phyloP scores from a whole-genome alignment of 2,329 filamentous ascomycete species.

The Colletotrichum plurivorum region DNA sequence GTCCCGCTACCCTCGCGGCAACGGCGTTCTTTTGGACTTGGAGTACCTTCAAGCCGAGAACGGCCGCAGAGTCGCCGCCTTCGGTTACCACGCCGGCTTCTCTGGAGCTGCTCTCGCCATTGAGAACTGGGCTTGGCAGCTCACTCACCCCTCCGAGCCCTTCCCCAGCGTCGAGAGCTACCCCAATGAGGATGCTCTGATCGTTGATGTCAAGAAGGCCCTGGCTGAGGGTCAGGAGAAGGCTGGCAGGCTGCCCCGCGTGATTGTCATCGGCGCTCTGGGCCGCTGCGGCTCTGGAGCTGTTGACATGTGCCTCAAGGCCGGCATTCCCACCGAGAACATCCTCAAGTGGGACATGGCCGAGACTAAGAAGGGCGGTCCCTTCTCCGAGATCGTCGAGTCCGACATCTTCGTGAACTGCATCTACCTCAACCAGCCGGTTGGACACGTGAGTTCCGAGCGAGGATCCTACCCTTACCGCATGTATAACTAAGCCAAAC shows the following conservation, averaged over 20 bases:
- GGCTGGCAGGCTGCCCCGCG: slow-evolving; percentile 76
- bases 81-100: slow-evolving; percentile 82
- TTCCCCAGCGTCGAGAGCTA: slow-evolving; percentile 78
- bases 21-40: slow-evolving; percentile 85
- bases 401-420: slow-evolving; percentile 87
- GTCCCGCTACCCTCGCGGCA: slow-evolving; percentile 82
- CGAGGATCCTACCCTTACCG: too few relatives aligned
- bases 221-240: slow-evolving; percentile 77
- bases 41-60: slow-evolving; percentile 84
- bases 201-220: slow-evolving; percentile 80
- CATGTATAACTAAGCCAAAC: too few relatives aligned
- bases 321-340: slow-evolving; percentile 77
- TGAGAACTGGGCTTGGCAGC: slow-evolving; percentile 87
- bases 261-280: slow-evolving; percentile 88
- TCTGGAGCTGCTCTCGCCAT: slow-evolving; percentile 81
- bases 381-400: slow-evolving; percentile 84
- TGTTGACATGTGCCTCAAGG: slow-evolving; percentile 82
- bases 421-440: slow-evolving; percentile 81
- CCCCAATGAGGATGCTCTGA: slow-evolving; percentile 80
- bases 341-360: slow-evolving; percentile 76
- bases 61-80: slow-evolving; percentile 79
- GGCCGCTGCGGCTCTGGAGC: slow-evolving; percentile 89
- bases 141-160: slow-evolving; percentile 77
- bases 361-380: slow-evolving; percentile 83
- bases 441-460: slow-evolving; percentile 28